Evolutionary conservation across 1,284 basidiomycete genomes (phyloP).

Genomic region (Cryptococcus maquisensis): DNA sequence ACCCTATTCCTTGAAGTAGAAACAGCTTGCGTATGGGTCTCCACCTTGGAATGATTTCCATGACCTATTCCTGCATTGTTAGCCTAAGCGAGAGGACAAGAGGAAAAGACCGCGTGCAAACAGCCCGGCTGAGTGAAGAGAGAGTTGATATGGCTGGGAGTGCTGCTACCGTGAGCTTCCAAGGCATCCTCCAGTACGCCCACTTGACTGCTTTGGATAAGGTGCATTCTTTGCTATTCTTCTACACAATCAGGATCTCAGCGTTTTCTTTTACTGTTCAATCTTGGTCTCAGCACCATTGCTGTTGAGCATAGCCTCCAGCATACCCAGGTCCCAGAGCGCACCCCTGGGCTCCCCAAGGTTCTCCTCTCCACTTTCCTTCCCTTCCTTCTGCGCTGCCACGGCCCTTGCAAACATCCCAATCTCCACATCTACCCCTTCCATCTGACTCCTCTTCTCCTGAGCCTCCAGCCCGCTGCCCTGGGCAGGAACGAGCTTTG

Average conservation of each 20-base stretch:
- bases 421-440: conserved; percentile 63
- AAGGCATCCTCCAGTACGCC: neutral
- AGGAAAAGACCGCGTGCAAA: conserved; percentile 2
- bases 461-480: conserved; percentile 51
- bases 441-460: conserved; percentile 49
- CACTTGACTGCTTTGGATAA: too few relatives aligned
- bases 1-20: neutral
- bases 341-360: conserved; percentile 50
- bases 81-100: too few relatives aligned
- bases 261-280: conserved; percentile 24
- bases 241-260: too few relatives aligned
- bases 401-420: conserved; percentile 59
- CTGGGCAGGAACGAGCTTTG: conserved; percentile 53
- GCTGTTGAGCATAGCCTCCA: conserved; percentile 70
- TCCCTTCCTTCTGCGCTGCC: conserved; percentile 40
- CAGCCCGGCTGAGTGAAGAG: conserved; percentile 1
- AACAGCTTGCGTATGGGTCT: neutral
- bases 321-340: conserved; percentile 67
- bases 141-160: conserved; percentile 5
- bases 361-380: conserved; percentile 23
- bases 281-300: conserved; percentile 61
- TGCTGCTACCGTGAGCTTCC: conserved; percentile 7
- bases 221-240: too few relatives aligned
- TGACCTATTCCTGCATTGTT: neutral
- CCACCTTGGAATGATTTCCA: neutral